Evolutionary conservation across 1,139 yeast genomes (phyloP).

Genomic region (Nakaseomyces sp.): DNA sequence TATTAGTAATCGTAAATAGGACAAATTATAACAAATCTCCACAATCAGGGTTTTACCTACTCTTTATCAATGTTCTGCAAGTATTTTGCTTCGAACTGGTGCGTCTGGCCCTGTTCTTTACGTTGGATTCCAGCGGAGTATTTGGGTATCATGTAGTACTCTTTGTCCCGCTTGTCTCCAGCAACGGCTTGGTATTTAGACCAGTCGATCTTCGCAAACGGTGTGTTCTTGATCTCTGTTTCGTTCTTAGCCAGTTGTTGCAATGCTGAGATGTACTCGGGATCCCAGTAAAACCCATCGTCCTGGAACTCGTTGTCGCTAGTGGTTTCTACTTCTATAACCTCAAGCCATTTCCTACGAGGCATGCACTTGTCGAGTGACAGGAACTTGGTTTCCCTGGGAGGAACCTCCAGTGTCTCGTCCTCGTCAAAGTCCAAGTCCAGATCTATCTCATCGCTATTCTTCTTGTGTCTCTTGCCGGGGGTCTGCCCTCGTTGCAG

Average conservation of each 20-base stretch:
- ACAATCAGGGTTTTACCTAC: no score
- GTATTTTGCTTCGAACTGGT: constrained; percentile 4
- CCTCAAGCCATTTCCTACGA: constrained; percentile 44
- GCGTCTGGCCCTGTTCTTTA: constrained; percentile 14
- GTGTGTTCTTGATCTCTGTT: neutral
- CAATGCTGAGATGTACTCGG: constrained; percentile 42
- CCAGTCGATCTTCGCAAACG: constrained; percentile 9
- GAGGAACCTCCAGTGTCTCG: no score
- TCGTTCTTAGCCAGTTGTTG: constrained; percentile 21
- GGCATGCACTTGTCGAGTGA: constrained; percentile 84
- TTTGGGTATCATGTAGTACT: constrained; percentile 12
- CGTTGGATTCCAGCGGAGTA: constrained; percentile 12
- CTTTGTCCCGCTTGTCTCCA: constrained; percentile 12
- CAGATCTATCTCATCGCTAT: constrained; percentile 36
- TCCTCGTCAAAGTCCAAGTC: constrained; percentile 29
- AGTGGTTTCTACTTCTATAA: constrained; percentile 34
- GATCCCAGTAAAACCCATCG: constrained; percentile 32
- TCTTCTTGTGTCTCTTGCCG: constrained; percentile 18
- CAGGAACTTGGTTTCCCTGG: constrained; percentile 45
- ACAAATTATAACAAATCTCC: neutral
- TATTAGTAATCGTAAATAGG: constrained; percentile 1
- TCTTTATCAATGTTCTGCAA: no score
- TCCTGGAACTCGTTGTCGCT: constrained; percentile 25
- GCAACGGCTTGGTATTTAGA: neutral
- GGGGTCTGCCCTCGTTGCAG: no score